phyloP scores from a whole-genome alignment of 192 early-diverging fungal genomes.

The Bifiguratus adelaidae region DNA sequence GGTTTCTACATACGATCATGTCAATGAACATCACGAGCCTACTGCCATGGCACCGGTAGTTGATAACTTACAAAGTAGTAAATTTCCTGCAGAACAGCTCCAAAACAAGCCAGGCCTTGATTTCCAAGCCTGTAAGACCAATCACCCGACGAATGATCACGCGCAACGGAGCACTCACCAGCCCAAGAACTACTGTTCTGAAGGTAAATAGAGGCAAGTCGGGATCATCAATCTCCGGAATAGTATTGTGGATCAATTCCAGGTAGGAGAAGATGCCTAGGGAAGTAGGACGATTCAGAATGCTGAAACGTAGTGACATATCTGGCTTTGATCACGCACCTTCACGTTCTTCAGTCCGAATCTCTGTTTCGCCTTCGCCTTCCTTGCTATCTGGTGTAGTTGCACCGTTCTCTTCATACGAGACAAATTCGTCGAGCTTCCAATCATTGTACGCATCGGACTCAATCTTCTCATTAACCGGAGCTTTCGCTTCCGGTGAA shows the following conservation, averaged over 20 bases:
- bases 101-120: not conserved
- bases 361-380: not conserved
- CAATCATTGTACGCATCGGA: not conserved
- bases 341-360: not conserved
- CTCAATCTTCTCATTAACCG: not conserved
- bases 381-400: not conserved
- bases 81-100: slow-evolving; percentile 1
- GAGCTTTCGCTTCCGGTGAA: no score
- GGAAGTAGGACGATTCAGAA: not conserved
- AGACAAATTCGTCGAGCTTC: not conserved
- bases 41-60: not conserved
- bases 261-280: slow-evolving; percentile 1
- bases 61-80: not conserved
- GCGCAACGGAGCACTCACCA: not conserved
- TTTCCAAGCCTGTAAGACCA: not conserved
- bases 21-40: not conserved
- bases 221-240: not conserved
- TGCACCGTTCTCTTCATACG: not conserved
- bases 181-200: not conserved
- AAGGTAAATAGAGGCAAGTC: not conserved
- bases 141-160: no score
- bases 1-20: not conserved
- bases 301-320: no score
- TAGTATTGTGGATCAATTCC: not conserved
- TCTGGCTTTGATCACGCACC: not conserved